These are phyloP conservation scores for Quercus cerris DNA, from an alignment of 306 rosid species.

Conservation along the genomic window DNA sequence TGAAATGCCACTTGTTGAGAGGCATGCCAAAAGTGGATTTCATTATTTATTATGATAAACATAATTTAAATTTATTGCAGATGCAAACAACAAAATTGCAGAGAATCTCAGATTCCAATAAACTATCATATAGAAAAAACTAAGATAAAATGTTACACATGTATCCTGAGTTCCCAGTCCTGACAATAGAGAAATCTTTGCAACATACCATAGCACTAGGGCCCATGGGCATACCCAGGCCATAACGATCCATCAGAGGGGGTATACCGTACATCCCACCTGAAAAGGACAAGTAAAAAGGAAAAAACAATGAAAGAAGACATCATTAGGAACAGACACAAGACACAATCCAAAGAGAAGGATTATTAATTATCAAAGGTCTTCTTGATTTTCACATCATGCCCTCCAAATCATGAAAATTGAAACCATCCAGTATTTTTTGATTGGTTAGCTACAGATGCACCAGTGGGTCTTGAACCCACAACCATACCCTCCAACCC, in stretches of 20 bases:
- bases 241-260: slow-evolving; percentile 83
- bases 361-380: background rate
- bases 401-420: background rate
- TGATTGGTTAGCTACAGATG: too few relatives aligned
- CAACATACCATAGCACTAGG: slow-evolving; percentile 78
- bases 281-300: slow-evolving; percentile 25
- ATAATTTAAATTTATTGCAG: slow-evolving; percentile 7
- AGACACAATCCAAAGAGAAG: background rate
- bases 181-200: slow-evolving; percentile 1
- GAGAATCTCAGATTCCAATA: background rate
- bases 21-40: background rate
- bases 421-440: background rate
- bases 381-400: background rate
- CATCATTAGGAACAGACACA: slow-evolving; percentile 7
- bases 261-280: slow-evolving; percentile 93
- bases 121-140: background rate
- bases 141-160: background rate
- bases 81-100: background rate
- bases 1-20: background rate
- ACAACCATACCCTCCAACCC: too few relatives aligned
- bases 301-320: background rate
- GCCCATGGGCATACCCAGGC: slow-evolving; percentile 84
- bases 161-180: background rate
- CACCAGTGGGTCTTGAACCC: too few relatives aligned
- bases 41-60: background rate